A percentile compares a stretch with the other conserved stretches of the same genome.
Conservation (phyloP, 768 basidiomycete species). For the Pulveroboletus ravenelii region DNA sequence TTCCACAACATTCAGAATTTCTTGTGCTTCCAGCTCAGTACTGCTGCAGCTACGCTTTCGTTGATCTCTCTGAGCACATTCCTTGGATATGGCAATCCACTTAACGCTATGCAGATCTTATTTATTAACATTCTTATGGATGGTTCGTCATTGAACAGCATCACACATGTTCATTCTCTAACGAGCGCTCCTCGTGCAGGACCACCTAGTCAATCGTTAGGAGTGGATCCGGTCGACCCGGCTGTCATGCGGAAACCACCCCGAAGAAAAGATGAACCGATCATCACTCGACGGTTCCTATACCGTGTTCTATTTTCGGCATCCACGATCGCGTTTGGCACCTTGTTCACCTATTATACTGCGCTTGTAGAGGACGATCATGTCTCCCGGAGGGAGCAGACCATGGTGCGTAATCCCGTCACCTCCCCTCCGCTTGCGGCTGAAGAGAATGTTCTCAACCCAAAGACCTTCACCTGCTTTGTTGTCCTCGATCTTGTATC, state of each 20-base stretch:
- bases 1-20: conserved; percentile 99
- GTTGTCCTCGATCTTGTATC: conserved; percentile 96
- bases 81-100: conserved; percentile 83
- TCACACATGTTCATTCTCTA: neutral
- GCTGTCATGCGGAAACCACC: conserved; percentile 91
- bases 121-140: conserved; percentile 99
- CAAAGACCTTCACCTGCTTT: conserved; percentile 94
- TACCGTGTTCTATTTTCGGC: conserved; percentile 89
- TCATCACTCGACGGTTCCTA: conserved; percentile 71
- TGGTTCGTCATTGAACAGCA: conserved; percentile 42
- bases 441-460: neutral
- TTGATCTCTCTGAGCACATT: conserved; percentile 92
- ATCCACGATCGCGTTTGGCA: conserved; percentile 84
- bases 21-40: conserved; percentile 93
- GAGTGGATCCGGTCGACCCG: conserved; percentile 93
- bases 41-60: conserved; percentile 93
- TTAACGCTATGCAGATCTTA: conserved; percentile 99
- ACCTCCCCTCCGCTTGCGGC: neutral
- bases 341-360: conserved; percentile 80
- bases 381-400: conserved; percentile 86
- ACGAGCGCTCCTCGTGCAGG: conserved; percentile 40
- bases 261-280: conserved; percentile 85
- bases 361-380: conserved; percentile 73
- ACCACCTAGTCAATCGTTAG: conserved; percentile 91
- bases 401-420: conserved; percentile 64